Percentiles rank a stretch among this genome's conserved stretches.
Evolutionary conservation across 768 basidiomycete genomes (phyloP).

Genomic region (Mycena rosella): DNA sequence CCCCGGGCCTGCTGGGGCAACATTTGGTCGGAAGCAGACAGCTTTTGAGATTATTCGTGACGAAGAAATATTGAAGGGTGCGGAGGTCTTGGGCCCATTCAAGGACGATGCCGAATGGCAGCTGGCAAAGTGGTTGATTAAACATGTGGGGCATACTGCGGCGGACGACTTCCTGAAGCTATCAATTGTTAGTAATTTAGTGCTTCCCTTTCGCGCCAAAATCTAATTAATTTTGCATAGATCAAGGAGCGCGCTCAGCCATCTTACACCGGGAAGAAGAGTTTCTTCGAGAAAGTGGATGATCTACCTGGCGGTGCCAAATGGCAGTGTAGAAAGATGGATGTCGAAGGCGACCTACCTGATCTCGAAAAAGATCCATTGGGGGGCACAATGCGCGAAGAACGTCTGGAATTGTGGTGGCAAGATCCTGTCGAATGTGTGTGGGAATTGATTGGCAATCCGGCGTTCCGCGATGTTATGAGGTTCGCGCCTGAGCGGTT

Average conservation of each 20-base stretch:
- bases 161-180: conserved; percentile 34
- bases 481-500: no score
- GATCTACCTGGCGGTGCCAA: conserved; percentile 25
- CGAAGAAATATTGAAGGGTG: conserved; percentile 1
- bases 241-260: neutral
- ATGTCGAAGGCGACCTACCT: no score
- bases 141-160: conserved; percentile 31
- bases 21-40: neutral
- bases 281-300: conserved; percentile 39
- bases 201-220: no score
- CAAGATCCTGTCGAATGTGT: no score
- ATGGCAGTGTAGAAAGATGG: conserved; percentile 23
- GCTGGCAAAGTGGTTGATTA: conserved; percentile 42
- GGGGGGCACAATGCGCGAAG: no score
- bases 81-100: conserved; percentile 35
- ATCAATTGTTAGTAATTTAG: neutral
- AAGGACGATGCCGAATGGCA: conserved; percentile 41
- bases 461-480: no score
- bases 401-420: no score
- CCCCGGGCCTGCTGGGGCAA: no score
- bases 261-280: conserved; percentile 38
- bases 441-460: no score
- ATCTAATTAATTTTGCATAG: neutral
- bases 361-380: no score
- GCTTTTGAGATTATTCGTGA: neutral